phyloP scores from a whole-genome alignment of 2,329 filamentous ascomycete genomes.

The Colletotrichum cordylinicola region DNA sequence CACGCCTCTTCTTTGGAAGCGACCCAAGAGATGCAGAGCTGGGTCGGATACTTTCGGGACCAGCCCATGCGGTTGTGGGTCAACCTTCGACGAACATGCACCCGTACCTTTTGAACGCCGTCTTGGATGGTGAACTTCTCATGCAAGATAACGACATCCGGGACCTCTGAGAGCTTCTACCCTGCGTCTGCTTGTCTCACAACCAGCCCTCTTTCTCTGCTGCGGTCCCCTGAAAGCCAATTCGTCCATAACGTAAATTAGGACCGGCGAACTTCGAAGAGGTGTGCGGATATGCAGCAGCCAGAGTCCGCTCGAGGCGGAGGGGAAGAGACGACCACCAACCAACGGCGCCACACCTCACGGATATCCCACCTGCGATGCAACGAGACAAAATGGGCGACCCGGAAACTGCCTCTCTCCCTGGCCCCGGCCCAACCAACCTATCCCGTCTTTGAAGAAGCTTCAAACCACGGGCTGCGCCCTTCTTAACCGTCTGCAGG shows the following conservation, averaged over 20 bases:
- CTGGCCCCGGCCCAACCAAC: background rate
- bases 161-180: background rate
- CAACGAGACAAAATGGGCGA: background rate
- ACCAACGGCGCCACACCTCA: background rate
- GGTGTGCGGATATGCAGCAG: background rate
- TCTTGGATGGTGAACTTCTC: background rate
- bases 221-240: background rate
- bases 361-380: background rate
- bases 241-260: background rate
- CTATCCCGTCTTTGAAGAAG: background rate
- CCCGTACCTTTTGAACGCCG: background rate
- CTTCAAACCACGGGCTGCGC: background rate
- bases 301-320: background rate
- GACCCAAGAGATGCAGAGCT: background rate
- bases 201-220: background rate
- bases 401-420: background rate
- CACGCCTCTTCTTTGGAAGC: background rate
- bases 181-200: background rate
- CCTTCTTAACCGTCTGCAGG: background rate
- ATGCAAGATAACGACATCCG: slow-evolving; percentile 19
- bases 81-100: background rate
- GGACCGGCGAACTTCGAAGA: background rate
- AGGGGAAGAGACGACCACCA: background rate
- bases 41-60: slow-evolving; percentile 17
- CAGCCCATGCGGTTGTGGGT: background rate